Conservation (phyloP, 1,284 basidiomycete species). For the Leccinum pallidistipes region DNA sequence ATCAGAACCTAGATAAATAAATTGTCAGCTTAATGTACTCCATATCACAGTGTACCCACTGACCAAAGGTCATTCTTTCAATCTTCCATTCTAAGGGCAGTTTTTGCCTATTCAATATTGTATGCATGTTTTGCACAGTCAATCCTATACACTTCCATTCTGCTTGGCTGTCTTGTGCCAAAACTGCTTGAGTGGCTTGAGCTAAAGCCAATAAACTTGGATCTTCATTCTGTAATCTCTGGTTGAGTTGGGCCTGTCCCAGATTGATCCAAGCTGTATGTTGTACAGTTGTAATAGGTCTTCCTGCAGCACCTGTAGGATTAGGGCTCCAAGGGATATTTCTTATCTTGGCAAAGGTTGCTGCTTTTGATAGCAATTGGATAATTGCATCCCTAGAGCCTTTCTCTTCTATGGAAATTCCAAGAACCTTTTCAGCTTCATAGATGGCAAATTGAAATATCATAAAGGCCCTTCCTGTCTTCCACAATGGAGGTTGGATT, state of each 20-base stretch:
- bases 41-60: not conserved
- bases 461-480: not conserved
- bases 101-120: not conserved
- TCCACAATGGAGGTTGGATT: not conserved
- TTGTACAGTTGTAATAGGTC: not conserved
- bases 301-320: not conserved
- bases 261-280: not conserved
- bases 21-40: not conserved
- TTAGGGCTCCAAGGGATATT: not conserved
- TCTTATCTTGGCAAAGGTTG: not conserved
- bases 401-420: not conserved
- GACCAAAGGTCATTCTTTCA: not conserved
- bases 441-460: not conserved
- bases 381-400: not conserved
- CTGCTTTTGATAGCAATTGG: not conserved
- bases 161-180: not conserved
- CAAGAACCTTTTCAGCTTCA: not conserved
- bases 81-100: not conserved
- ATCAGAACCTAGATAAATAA: not conserved
- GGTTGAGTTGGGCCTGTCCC: not conserved
- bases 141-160: not conserved
- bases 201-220: not conserved
- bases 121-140: not conserved
- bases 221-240: not conserved
- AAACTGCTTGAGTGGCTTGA: not conserved